Evolutionary conservation across 495 filamentous ascomycete genomes (phyloP).

Genomic region (Penicillium ochrochloron): DNA sequence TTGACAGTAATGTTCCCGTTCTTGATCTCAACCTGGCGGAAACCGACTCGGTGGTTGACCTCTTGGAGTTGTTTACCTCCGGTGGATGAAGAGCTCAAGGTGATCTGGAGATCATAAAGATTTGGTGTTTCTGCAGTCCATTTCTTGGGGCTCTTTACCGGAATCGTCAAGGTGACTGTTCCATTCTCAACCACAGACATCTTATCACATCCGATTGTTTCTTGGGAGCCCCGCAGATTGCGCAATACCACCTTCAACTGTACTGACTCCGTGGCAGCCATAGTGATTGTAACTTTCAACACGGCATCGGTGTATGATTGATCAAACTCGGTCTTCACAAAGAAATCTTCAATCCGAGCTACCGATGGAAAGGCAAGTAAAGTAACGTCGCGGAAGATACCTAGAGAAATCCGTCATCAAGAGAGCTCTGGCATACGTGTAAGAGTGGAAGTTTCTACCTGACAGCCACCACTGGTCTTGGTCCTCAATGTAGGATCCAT

Average conservation of each 20-base stretch:
- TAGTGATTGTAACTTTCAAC: neutral
- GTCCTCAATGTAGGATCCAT: constrained; percentile 69
- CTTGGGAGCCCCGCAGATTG: neutral
- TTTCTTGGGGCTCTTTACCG: constrained; percentile 1
- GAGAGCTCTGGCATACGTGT: neutral
- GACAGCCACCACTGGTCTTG: constrained; percentile 65
- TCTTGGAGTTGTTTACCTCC: neutral
- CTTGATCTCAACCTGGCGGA: constrained; percentile 1
- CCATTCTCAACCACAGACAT: neutral
- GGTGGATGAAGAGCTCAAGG: neutral
- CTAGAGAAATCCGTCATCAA: neutral
- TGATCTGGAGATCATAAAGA: constrained; percentile 1
- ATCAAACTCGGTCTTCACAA: neutral
- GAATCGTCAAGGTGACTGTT: neutral
- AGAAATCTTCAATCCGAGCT: neutral
- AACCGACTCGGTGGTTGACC: neutral
- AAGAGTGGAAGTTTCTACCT: constrained; percentile 28
- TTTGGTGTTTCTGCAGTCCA: constrained; percentile 1
- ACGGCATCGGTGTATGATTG: neutral
- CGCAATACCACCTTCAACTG: neutral
- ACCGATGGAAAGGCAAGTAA: neutral
- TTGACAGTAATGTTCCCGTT: neutral
- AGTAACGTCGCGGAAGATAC: constrained; percentile 1
- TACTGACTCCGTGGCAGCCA: neutral
- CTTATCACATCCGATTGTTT: neutral